Conservation (phyloP, 805 yeast genomes). For the Yamadazyma olivae region DNA sequence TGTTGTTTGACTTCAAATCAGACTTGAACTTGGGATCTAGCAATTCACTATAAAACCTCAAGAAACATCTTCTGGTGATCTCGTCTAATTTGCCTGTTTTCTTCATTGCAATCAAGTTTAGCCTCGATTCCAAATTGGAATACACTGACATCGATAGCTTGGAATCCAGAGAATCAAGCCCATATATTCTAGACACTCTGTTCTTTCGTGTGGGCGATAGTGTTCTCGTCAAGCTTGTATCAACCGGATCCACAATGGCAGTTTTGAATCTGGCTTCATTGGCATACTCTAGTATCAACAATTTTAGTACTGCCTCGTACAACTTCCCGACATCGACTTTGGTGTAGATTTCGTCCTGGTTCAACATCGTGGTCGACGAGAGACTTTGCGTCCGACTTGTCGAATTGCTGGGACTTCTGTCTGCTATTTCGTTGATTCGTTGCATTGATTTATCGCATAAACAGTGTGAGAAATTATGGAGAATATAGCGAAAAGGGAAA, state of each 20-base stretch:
- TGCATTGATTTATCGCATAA: too few species aligned
- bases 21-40: constrained; percentile 44
- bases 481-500: too few species aligned
- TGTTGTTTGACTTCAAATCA: constrained; percentile 27
- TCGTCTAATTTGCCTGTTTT: constrained; percentile 36
- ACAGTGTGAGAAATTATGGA: too few species aligned
- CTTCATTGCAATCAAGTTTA: constrained; percentile 47
- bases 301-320: constrained; percentile 52
- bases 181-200: constrained; percentile 11
- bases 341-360: constrained; percentile 17
- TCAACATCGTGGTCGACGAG: constrained; percentile 19
- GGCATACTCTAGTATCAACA: constrained; percentile 56
- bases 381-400: constrained; percentile 18
- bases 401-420: not conserved
- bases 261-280: constrained; percentile 62
- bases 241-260: constrained; percentile 12
- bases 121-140: constrained; percentile 34
- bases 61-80: constrained; percentile 52
- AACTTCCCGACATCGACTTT: constrained; percentile 26
- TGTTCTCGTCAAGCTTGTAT: constrained; percentile 2
- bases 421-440: not conserved
- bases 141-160: constrained; percentile 38
- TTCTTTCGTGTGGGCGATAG: constrained; percentile 8
- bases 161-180: constrained; percentile 19
- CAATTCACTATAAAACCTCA: constrained; percentile 62